Evolutionary conservation across 768 basidiomycete genomes (phyloP).

Genomic region (Suillus subalutaceus): DNA sequence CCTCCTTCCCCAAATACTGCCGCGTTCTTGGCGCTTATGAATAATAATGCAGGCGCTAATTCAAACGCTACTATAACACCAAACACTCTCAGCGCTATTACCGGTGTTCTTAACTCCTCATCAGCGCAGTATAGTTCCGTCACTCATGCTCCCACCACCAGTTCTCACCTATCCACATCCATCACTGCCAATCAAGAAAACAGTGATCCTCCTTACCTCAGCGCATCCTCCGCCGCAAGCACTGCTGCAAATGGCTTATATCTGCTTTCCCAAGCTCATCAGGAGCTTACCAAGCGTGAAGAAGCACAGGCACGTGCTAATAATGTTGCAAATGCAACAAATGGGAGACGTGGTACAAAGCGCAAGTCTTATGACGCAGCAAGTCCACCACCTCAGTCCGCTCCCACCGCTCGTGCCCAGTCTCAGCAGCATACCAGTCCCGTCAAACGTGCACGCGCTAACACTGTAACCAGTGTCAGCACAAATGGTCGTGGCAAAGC

Average conservation of each 20-base stretch:
- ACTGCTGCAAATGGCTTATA: constrained; percentile 92
- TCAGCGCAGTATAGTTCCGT: constrained; percentile 29
- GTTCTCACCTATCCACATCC: constrained; percentile 39
- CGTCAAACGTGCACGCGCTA: constrained; percentile 42
- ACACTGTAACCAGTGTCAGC: constrained; percentile 34
- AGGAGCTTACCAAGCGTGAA: constrained; percentile 95
- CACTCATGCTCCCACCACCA: constrained; percentile 36
- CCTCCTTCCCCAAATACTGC: constrained; percentile 87
- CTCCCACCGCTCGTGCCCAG: constrained; percentile 25
- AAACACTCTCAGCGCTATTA: constrained; percentile 62
- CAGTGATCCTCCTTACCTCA: constrained; percentile 35
- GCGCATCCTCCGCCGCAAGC: constrained; percentile 60
- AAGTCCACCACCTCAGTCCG: constrained; percentile 36
- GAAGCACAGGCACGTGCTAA: constrained; percentile 72
- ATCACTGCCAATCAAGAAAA: constrained; percentile 38
- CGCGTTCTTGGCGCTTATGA: constrained; percentile 91
- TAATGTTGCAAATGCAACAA: constrained; percentile 35
- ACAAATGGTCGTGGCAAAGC: constrained; percentile 39
- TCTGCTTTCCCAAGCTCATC: constrained; percentile 91
- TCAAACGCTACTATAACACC: constrained; percentile 58
- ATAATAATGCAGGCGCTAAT: constrained; percentile 45
- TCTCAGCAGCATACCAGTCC: constrained; percentile 23
- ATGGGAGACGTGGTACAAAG: constrained; percentile 60
- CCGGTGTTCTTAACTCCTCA: constrained; percentile 64
- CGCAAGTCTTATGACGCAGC: constrained; percentile 63